Conservation (phyloP, 495 filamentous ascomycete genomes). For the Penicillium verhagenii region DNA sequence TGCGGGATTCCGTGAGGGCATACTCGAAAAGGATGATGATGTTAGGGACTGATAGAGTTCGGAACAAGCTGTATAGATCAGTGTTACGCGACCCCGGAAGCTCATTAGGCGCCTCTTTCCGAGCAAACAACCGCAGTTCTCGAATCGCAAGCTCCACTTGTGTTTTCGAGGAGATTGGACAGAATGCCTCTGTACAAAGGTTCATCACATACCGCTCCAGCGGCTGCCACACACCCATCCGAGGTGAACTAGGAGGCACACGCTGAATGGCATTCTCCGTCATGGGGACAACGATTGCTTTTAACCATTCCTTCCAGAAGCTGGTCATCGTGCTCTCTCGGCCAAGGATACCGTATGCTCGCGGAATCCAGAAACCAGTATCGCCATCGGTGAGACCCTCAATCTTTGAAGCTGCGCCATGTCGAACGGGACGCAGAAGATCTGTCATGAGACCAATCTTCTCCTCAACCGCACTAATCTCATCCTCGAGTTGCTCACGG, state of each 20-base stretch:
- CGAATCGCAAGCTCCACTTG: constrained; percentile 91
- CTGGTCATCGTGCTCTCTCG: constrained; percentile 78
- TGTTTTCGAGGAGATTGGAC: constrained; percentile 87
- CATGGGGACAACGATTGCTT: constrained; percentile 91
- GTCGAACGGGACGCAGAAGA: constrained; percentile 85
- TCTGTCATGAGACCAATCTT: constrained; percentile 97
- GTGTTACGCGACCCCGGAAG: constrained; percentile 87
- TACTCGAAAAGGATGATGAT: constrained; percentile 92
- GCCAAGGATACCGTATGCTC: constrained; percentile 90
- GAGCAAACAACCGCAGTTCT: constrained; percentile 86
- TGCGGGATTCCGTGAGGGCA: constrained; percentile 87
- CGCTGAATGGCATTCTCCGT: constrained; percentile 79
- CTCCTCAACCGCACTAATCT: constrained; percentile 94
- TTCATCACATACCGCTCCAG: constrained; percentile 97
- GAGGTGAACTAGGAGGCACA: constrained; percentile 83
- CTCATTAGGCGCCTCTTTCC: constrained; percentile 92
- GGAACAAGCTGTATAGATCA: constrained; percentile 91
- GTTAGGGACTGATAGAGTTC: constrained; percentile 83
- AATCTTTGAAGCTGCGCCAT: constrained; percentile 94
- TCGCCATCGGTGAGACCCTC: constrained; percentile 95
- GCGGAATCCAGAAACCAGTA: constrained; percentile 93
- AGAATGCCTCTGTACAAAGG: constrained; percentile 90
- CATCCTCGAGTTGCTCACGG: constrained; percentile 82
- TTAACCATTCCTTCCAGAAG: constrained; percentile 99
- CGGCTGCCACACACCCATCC: constrained; percentile 94